Base-by-base conservation (phyloP, 192 early-diverging fungal genomes). In the Coemansia sp. region DNA sequence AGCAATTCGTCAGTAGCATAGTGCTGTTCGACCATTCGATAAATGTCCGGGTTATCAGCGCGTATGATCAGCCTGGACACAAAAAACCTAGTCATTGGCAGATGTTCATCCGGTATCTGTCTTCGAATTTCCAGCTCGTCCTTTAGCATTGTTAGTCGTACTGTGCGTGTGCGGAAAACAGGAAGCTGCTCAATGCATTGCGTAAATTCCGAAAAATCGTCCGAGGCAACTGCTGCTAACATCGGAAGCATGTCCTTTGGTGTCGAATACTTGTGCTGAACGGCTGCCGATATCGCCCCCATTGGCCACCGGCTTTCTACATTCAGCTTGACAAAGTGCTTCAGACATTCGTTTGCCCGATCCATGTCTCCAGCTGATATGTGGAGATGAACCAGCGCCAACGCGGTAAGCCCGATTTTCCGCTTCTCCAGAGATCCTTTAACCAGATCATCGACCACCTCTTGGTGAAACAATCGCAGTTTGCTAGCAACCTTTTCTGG, bases 51-150 rank as follows among this genome's bases (percentile, higher is more conserved):
- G 20, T 67, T 50, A 16, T 33, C 33, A n/a, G 67, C 33, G 8
- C 30, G 14, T 7, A 55, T 12, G 0, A 5, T 11, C 8, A 57
- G 48, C 0, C 0, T 51, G 0, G 74, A 64, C 8, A 29, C 55
- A 25, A 72, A 78, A 31, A 69, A 69, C 17, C 63, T 49, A 1
- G 70, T 52, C 38, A 65, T 48, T 0, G 67, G 67, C 4, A 51
- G 64, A 45, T 45, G 12, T 3, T 45, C 12, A 16, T 12, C 17
- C 12, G 3, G 42, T 5, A 45, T 45, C 7, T 25, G 30, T 14
- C 54, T 0, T 14, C 1, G n/a, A 12, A 45, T 45, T 5, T 45
- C 1, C 14, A 45, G 42, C 12, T 45, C 42, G 42, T 45, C 42
- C 14, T 16, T 45, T 45, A 45, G 42, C 42, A 45, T 45, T 16